A percentile compares a stretch with the other conserved stretches of the same genome.
phyloP scores from a whole-genome alignment of 129 eudicot genomes.

The Kitagawia praeruptora region DNA sequence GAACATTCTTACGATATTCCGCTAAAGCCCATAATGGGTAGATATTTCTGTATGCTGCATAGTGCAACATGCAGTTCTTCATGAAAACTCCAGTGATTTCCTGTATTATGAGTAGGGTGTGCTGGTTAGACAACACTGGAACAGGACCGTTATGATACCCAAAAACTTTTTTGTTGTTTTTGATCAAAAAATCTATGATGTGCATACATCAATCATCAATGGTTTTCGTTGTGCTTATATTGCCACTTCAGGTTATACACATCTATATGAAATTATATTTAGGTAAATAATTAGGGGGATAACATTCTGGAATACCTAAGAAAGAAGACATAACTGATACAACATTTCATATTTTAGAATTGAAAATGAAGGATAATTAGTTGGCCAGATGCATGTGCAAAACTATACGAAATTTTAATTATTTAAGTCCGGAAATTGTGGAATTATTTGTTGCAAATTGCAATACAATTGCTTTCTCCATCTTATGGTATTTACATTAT shows the following conservation, averaged over 20 bases:
- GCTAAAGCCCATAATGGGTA: conserved; percentile 45
- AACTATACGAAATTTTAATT: not conserved
- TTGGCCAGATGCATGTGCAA: not conserved
- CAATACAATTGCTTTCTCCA: not conserved
- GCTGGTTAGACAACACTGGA: not conserved
- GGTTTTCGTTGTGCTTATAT: not conserved
- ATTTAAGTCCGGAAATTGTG: not conserved
- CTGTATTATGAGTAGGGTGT: conserved; percentile 14
- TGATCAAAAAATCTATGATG: not conserved
- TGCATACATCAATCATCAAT: not conserved
- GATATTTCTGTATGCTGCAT: conserved; percentile 30
- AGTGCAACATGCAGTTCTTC: conserved; percentile 42
- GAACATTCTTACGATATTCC: conserved; percentile 28
- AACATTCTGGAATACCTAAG: not conserved
- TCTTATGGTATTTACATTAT: not conserved
- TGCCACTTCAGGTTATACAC: not conserved
- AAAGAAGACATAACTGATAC: not conserved
- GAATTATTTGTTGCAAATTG: not conserved
- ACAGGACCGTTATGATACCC: not conserved
- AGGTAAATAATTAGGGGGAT: not conserved
- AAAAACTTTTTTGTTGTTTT: not conserved
- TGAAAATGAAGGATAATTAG: not conserved
- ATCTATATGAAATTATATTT: not conserved
- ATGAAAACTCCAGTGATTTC: conserved; percentile 35
- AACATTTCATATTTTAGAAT: not conserved